These are phyloP conservation scores for Rehmannia glutinosa DNA, from an alignment of 257 asterid genomes.

Conservation along the genomic window DNA sequence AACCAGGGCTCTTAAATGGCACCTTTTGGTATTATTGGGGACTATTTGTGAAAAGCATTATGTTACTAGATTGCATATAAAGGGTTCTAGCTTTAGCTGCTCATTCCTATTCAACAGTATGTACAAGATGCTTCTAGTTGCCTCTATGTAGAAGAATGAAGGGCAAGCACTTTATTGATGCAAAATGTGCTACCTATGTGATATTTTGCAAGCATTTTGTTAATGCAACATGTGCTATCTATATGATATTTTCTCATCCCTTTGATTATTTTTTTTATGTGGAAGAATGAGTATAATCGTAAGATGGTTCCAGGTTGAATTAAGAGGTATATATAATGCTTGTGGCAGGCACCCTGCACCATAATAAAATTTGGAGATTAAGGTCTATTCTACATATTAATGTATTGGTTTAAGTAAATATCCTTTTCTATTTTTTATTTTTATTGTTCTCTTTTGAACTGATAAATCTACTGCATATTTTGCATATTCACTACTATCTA, in stretches of 20 bases:
- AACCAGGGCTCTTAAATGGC: neutral
- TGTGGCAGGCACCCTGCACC: no score
- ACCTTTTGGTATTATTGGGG: neutral
- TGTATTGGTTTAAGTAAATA: neutral
- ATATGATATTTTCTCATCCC: neutral
- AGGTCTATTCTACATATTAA: neutral
- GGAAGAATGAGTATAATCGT: neutral
- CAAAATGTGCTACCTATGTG: neutral
- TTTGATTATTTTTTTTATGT: neutral
- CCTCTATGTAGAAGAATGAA: neutral
- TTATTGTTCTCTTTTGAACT: neutral
- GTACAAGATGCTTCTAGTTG: neutral
- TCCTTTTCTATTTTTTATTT: neutral
- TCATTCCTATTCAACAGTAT: neutral
- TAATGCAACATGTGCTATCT: neutral
- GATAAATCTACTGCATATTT: neutral
- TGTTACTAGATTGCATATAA: constrained; percentile 4
- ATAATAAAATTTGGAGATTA: no score
- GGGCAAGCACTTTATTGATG: neutral
- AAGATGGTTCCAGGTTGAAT: neutral
- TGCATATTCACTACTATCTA: no score
- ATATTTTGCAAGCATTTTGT: neutral
- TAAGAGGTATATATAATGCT: neutral
- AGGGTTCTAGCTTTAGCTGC: neutral
- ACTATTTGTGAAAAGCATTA: neutral